Percentiles rank a stretch among this genome's conserved stretches.
Conservation (phyloP, 352 stramenopile genomes). For the Globisporangium middletonii region DNA sequence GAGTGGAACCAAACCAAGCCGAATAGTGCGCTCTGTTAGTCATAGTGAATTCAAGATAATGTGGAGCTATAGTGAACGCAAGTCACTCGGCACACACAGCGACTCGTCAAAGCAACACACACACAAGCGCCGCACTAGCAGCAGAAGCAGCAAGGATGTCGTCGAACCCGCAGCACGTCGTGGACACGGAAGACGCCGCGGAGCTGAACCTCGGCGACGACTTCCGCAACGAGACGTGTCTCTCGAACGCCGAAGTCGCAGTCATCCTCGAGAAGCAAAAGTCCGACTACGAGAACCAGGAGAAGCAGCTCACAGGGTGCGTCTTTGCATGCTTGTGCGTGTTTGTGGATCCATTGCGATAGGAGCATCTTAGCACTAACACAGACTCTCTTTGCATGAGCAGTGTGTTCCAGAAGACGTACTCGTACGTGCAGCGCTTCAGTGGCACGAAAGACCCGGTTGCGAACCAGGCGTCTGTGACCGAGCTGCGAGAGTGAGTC, state of each 20-base stretch:
- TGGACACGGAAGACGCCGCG: conserved; percentile 87
- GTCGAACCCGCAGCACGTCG: conserved; percentile 80
- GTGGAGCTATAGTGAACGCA: not conserved
- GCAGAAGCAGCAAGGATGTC: conserved; percentile 33
- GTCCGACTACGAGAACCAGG: conserved; percentile 87
- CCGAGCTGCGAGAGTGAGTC: conserved; percentile 82
- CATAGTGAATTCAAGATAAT: not conserved
- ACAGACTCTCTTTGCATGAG: not conserved
- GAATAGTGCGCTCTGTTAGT: not conserved
- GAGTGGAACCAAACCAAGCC: no score
- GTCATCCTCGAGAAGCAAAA: conserved; percentile 90
- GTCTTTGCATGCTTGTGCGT: not conserved
- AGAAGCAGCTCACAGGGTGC: conserved; percentile 85
- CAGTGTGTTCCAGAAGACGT: conserved; percentile 89
- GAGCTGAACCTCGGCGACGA: conserved; percentile 87
- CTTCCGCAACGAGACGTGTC: conserved; percentile 85
- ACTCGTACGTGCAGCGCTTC: conserved; percentile 89
- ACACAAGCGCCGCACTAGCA: not conserved
- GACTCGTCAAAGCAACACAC: not conserved
- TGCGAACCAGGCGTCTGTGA: conserved; percentile 87
- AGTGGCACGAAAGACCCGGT: conserved; percentile 89
- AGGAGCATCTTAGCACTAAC: not conserved
- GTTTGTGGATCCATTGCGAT: no score
- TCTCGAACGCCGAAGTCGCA: conserved; percentile 87
- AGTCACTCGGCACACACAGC: not conserved